A percentile compares a stretch with the other conserved stretches of the same genome.
These are phyloP conservation scores for Rhododendron ovatum DNA, from an alignment of 148 eudicot species.

Conservation along the genomic window DNA sequence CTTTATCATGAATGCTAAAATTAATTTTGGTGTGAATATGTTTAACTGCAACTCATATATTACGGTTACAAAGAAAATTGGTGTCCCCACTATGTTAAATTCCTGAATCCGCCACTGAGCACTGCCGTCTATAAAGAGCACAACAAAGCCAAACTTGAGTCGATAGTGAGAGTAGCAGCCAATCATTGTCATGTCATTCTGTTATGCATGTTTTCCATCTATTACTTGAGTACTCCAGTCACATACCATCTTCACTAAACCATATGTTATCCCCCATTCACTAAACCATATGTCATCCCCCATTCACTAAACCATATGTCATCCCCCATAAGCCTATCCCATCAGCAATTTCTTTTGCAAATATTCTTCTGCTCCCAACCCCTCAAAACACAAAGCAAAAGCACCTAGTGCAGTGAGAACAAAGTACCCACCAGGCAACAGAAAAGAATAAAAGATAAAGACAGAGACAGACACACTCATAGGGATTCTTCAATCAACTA, in stretches of 20 bases:
- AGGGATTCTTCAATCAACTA: constrained; percentile 1
- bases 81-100: too few species aligned
- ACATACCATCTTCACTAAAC: not conserved
- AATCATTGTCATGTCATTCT: not conserved
- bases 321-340: not conserved
- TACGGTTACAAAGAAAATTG: too few species aligned
- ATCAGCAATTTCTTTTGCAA: not conserved
- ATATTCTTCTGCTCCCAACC: not conserved
- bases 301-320: not conserved
- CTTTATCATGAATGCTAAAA: too few species aligned
- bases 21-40: too few species aligned
- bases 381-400: constrained; percentile 12
- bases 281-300: not conserved
- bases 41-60: too few species aligned
- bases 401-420: not conserved
- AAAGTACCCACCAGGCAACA: not conserved
- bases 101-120: too few species aligned
- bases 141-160: not conserved
- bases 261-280: not conserved
- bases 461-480: not conserved
- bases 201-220: not conserved
- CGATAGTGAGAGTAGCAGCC: not conserved
- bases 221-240: not conserved
- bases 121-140: too few species aligned
- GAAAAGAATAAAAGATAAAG: not conserved